A percentile compares a stretch with the other conserved stretches of the same genome.
Evolutionary conservation across 805 yeast species (phyloP).

Genomic region (Candida endomychidarum): DNA sequence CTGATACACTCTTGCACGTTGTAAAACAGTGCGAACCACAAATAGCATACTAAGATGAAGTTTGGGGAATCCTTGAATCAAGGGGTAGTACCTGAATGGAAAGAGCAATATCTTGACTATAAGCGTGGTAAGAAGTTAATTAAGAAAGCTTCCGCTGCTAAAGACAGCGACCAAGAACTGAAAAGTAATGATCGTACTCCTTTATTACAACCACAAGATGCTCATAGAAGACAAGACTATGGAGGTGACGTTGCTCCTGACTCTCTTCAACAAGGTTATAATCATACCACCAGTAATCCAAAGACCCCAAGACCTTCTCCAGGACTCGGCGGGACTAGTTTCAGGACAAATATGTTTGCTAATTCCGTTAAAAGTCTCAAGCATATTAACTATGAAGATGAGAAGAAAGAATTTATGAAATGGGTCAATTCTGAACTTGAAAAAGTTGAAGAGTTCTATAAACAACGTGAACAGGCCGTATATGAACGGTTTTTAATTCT

Average conservation of each 20-base stretch:
- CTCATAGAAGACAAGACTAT: not conserved
- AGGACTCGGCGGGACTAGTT: not conserved
- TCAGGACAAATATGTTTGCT: slow-evolving; percentile 11
- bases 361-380: slow-evolving; percentile 7
- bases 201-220: slow-evolving; percentile 18
- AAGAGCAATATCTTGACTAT: slow-evolving; percentile 73
- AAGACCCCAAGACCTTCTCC: not conserved
- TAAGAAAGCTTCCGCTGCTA: slow-evolving; percentile 31
- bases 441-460: slow-evolving; percentile 63
- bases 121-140: slow-evolving; percentile 57
- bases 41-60: slow-evolving; percentile 45
- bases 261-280: not conserved
- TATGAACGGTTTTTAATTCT: slow-evolving; percentile 58
- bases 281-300: not conserved
- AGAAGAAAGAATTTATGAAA: slow-evolving; percentile 40
- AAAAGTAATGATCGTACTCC: slow-evolving; percentile 27
- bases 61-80: slow-evolving; percentile 67
- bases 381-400: slow-evolving; percentile 6
- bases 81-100: slow-evolving; percentile 86
- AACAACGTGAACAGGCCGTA: slow-evolving; percentile 58
- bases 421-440: slow-evolving; percentile 67
- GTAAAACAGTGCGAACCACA: slow-evolving; percentile 4
- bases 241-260: slow-evolving; percentile 4
- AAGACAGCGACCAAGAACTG: slow-evolving; percentile 7
- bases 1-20: too few species aligned